Conservation (phyloP, 2,329 filamentous ascomycete species). For the Aspergillus luchuensis region DNA sequence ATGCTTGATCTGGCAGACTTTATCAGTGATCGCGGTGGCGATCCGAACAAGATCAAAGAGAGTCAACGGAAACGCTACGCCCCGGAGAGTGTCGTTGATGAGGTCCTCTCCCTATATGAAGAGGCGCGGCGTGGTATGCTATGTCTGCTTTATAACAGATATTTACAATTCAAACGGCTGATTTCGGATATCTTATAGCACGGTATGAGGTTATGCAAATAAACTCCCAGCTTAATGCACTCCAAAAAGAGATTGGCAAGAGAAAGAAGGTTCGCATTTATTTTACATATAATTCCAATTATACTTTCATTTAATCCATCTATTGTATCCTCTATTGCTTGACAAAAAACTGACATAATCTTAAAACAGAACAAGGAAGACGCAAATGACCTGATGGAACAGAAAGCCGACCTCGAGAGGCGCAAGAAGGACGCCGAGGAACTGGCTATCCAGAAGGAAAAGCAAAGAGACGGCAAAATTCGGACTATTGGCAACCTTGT, state of each 20-base stretch:
- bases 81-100: constrained; percentile 80
- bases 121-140: constrained; percentile 73
- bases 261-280: constrained; percentile 74
- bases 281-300: no score
- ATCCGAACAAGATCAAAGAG: constrained; percentile 89
- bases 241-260: constrained; percentile 84
- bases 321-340: background rate
- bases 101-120: constrained; percentile 84
- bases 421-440: constrained; percentile 80
- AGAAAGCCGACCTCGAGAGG: constrained; percentile 77
- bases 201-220: constrained; percentile 79
- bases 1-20: constrained; percentile 82
- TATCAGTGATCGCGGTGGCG: constrained; percentile 82
- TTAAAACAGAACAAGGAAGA: constrained; percentile 73
- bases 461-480: constrained; percentile 72
- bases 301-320: no score
- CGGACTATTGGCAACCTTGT: constrained; percentile 89
- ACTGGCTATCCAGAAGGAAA: constrained; percentile 73
- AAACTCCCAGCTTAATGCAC: constrained; percentile 79
- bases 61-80: constrained; percentile 83
- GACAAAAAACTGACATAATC: constrained; percentile 8
- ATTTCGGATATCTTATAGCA: constrained; percentile 46
- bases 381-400: constrained; percentile 73
- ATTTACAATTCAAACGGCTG: background rate
- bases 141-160: background rate